phyloP scores from a whole-genome alignment of 345 rosid genomes.

The Citrus trifoliata region DNA sequence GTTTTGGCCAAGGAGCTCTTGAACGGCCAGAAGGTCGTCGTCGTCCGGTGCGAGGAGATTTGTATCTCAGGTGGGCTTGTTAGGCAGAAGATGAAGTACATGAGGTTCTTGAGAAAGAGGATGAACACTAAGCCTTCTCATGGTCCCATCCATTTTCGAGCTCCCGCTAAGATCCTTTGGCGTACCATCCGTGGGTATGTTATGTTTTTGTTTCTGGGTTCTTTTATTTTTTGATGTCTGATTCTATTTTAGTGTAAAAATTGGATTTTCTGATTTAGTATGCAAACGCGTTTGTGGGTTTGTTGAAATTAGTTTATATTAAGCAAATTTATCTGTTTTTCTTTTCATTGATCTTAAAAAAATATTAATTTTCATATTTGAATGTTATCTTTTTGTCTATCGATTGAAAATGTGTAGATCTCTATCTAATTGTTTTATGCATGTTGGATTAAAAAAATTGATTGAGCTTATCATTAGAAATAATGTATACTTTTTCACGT shows the following conservation, averaged over 20 bases:
- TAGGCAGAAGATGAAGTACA: slow-evolving; percentile 90
- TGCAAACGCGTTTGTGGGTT: neutral
- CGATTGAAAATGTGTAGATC: too few relatives aligned
- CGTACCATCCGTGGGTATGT: slow-evolving; percentile 81
- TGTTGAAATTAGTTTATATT: neutral
- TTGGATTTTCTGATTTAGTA: neutral
- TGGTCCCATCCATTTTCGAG: slow-evolving; percentile 90
- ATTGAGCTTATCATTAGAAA: too few relatives aligned
- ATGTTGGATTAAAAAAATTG: too few relatives aligned
- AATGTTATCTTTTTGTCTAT: too few relatives aligned
- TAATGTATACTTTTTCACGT: neutral
- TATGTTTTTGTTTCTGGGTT: neutral
- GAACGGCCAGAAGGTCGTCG: slow-evolving; percentile 76
- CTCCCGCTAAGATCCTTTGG: slow-evolving; percentile 92
- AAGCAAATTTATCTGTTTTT: neutral
- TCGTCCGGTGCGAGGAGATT: slow-evolving; percentile 80
- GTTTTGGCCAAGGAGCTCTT: slow-evolving; percentile 72
- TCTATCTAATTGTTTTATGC: too few relatives aligned
- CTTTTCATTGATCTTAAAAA: neutral
- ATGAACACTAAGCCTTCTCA: slow-evolving; percentile 96
- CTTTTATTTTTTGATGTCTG: neutral
- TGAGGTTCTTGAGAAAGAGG: slow-evolving; percentile 81
- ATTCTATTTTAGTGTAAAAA: neutral
- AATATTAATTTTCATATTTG: too few relatives aligned
- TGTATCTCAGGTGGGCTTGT: slow-evolving; percentile 83